Evolutionary conservation across 208 protist genomes (phyloP), one percentile per base, ranked within the genome.

Genomic region (Angomonas deanei): DNA sequence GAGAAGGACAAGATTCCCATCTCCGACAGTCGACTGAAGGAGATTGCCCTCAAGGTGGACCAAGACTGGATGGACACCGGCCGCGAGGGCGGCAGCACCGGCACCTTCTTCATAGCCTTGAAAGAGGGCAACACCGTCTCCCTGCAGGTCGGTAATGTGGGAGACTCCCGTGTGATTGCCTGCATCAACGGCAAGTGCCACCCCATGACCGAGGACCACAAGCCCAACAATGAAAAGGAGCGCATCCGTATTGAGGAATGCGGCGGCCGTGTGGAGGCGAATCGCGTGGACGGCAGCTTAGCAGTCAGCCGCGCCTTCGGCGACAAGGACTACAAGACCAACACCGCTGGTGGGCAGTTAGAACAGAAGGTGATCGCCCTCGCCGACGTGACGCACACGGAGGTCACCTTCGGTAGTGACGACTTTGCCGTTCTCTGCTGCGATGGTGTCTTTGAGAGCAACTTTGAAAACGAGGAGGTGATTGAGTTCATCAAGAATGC

Each of bases 181-280:
- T 96, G 87, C 70, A 83, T 86, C 38, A 76, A 92, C 56, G 93
- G 92, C 21, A 61, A 61, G 28, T 87, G 82, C 60, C 70, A 82
- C 28, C 86, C 90, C n/a, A 69, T 98, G 66, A 96, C 91, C 27
- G 82, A 96, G 50, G 94, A 98, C 61, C 96, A 98, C 82, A 97
- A 97, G 78, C 94, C 94, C 6, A 94, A 81, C 66, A 96, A 96
- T 63, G 71, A 82, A 11, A 85, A 74, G 10, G 92, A 97, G 75
- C 67, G 75, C 8, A 31, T 72, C 28, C 89, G 96, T 24, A 98
- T 98, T 61, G 82, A 90, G 63, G 76, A 79, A 17, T 92, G 84
- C 67, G 91, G 92, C 36, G 96, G 96, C 30, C 88, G 82, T 60
- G 94, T 98, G 32, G 80, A 93, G 62, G 86, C 88, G 69, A 94